Conservation (phyloP, 305 asterid genomes). For the Andrographis paniculata region DNA sequence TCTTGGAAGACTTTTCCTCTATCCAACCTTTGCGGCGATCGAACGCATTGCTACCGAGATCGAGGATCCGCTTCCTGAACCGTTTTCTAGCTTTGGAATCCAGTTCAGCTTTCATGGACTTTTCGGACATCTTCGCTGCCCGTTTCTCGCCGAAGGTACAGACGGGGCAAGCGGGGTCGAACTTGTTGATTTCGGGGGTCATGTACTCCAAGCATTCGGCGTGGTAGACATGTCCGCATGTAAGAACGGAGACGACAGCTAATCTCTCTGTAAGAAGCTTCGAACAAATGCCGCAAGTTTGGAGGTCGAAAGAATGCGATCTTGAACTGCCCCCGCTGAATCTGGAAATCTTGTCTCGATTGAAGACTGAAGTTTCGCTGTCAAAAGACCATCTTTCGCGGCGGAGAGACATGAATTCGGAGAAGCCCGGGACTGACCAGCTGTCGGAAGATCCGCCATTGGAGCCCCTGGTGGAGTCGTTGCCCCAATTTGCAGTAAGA, state of each 20-base stretch:
- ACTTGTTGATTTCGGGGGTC: conserved; percentile 74
- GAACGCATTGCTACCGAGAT: not conserved
- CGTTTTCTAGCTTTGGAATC: conserved; percentile 50
- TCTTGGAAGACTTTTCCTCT: conserved; percentile 48
- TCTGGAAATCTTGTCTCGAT: conserved; percentile 38
- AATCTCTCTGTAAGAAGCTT: conserved; percentile 64
- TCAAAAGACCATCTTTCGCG: conserved; percentile 85
- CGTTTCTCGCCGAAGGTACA: conserved; percentile 78
- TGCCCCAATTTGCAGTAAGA: conserved; percentile 45
- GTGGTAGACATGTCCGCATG: conserved; percentile 84
- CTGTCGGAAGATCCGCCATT: conserved; percentile 64
- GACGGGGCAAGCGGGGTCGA: conserved; percentile 76
- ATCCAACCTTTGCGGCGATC: conserved; percentile 39
- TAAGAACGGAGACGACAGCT: conserved; percentile 64
- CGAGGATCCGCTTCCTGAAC: conserved; percentile 31
- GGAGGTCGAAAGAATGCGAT: conserved; percentile 46
- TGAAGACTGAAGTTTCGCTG: conserved; percentile 51
- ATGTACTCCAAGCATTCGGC: conserved; percentile 84
- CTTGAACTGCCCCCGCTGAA: conserved; percentile 39
- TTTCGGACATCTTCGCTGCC: conserved; percentile 60
- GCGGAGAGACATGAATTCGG: conserved; percentile 45
- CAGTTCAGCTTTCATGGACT: conserved; percentile 64
- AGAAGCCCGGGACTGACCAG: conserved; percentile 66
- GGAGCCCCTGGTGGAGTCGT: conserved; percentile 63
- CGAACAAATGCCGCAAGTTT: conserved; percentile 72